Conservation (phyloP, 768 basidiomycete species). For the Hericium coralloides region DNA sequence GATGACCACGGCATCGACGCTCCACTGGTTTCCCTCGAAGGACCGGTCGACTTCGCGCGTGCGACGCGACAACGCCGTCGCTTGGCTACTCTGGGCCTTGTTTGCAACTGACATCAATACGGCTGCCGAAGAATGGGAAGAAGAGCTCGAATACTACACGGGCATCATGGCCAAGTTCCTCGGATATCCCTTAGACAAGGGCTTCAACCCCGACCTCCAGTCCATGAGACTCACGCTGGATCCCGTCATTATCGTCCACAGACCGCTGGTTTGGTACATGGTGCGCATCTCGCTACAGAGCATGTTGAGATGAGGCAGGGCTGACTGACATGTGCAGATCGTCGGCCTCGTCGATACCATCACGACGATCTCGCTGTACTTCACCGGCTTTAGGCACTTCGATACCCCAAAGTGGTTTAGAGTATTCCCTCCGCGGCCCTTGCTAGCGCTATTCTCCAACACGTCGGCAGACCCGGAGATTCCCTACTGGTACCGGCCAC, state of each 20-base stretch:
- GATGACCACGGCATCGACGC: conserved; percentile 22
- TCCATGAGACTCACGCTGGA: conserved; percentile 49
- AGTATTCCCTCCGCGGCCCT: conserved; percentile 45
- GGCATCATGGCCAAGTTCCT: conserved; percentile 29
- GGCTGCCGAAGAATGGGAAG: conserved; percentile 30
- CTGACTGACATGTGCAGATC: conserved; percentile 29
- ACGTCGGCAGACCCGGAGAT: conserved; percentile 25
- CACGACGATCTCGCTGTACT: conserved; percentile 30
- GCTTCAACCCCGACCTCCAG: conserved; percentile 27
- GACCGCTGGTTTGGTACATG: conserved; percentile 58
- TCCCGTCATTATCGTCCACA: conserved; percentile 42
- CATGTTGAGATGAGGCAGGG: neutral
- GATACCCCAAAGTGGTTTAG: conserved; percentile 25
- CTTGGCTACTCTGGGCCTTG: conserved; percentile 62
- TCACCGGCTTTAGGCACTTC: conserved; percentile 47
- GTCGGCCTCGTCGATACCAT: conserved; percentile 41
- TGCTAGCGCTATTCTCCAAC: conserved; percentile 35
- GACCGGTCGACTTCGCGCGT: conserved; percentile 22
- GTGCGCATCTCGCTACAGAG: conserved; percentile 22
- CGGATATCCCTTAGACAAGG: conserved; percentile 32
- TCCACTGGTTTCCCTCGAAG: conserved; percentile 41
- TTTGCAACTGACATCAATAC: conserved; percentile 35
- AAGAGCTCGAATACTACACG: conserved; percentile 44
- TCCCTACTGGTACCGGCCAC: conserved; percentile 42
- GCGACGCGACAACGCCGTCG: conserved; percentile 38